These are phyloP conservation scores for Ganoderma lingzhi DNA, from an alignment of 1,284 basidiomycete species.

Conservation along the genomic window DNA sequence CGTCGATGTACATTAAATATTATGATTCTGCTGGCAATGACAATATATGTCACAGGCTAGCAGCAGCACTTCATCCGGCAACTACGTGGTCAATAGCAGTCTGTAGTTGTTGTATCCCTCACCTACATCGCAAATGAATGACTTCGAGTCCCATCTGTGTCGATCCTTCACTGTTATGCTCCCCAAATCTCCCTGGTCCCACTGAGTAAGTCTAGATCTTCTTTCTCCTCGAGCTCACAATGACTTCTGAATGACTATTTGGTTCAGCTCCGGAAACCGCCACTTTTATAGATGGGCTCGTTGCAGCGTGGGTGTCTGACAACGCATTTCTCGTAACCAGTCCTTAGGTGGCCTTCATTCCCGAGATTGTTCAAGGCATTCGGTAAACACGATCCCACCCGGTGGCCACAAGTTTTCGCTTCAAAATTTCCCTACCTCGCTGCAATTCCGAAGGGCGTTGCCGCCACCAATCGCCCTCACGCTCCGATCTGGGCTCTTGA, in stretches of 20 bases:
- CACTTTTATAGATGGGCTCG: not conserved
- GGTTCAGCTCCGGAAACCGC: not conserved
- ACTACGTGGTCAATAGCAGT: no score
- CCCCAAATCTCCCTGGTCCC: not conserved
- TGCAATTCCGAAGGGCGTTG: not conserved
- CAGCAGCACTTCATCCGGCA: no score
- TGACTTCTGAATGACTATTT: not conserved
- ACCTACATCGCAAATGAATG: not conserved
- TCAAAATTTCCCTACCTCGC: not conserved
- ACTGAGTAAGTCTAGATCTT: not conserved
- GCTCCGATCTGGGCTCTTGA: not conserved
- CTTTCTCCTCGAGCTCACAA: not conserved
- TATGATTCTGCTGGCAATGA: no score
- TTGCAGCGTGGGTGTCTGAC: not conserved
- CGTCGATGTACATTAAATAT: no score
- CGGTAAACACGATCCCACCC: constrained; percentile 5
- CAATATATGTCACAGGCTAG: no score
- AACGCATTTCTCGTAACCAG: not conserved
- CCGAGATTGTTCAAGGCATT: constrained; percentile 1
- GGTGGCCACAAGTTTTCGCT: constrained; percentile 6
- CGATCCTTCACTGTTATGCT: not conserved
- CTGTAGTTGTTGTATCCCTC: not conserved
- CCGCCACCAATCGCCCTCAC: not conserved
- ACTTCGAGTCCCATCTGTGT: not conserved
- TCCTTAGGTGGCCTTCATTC: not conserved